Evolutionary conservation across 441 rosid genomes (phyloP), one percentile per base, ranked within the genome.

Genomic region (Hura crepitans): DNA sequence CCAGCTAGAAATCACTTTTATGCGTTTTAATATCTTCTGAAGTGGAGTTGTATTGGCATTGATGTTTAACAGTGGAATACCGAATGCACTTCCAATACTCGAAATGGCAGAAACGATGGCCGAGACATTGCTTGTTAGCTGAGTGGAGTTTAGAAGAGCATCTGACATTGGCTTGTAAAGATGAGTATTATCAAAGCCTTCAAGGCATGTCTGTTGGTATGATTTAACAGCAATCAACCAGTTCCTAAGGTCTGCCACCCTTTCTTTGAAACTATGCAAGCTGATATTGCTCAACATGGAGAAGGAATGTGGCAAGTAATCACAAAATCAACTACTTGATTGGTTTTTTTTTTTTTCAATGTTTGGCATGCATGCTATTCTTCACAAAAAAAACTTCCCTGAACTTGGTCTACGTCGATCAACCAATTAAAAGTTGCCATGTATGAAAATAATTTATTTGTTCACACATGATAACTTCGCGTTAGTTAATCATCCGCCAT

Each of bases 201-300:
- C 89, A 37, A n/a, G 49, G 78, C 94, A 88, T 9, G 83, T 76
- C 39, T 72, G 66, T 67, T 85, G 85, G 83, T 84, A 86, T 0
- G 87, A 78, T 66, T 81, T 70, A 43, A 85, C 89, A 6, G 88
- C 81, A 53, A 78, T 85, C 62, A 90, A 68, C 92, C 87, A 88
- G 72, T 78, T 80, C 72, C 77, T 79, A 6, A 88, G 65, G 72
- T 85, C 87, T 15, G 75, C n/a, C n/a, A n/a, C n/a, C n/a, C n/a
- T n/a, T n/a, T n/a, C n/a, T n/a, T n/a, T n/a, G n/a, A n/a, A n/a
- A n/a, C n/a, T n/a, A n/a, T n/a, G n/a, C n/a, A n/a, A n/a, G n/a
- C 85, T 60, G 39, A 47, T 79, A 31, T 78, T 80, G 9, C 72
- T 79, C 39, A 86, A 71, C 5, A 28, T 70, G 7, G 81, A 79